Conservation (phyloP, 495 filamentous ascomycete genomes). For the Filosporella fistucella region DNA sequence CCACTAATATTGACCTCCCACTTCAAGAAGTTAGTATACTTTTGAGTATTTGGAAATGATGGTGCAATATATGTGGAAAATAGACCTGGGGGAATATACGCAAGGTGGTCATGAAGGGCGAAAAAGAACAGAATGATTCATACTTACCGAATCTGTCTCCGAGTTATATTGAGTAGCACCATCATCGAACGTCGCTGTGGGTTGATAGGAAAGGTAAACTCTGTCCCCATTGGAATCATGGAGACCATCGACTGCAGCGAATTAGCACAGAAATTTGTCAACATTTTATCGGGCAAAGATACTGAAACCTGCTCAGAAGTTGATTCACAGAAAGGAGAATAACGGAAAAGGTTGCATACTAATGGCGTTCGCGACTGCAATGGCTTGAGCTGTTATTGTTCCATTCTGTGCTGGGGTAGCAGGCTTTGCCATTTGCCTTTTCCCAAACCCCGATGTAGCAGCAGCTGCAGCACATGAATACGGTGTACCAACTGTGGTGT, state of each 20-base stretch:
- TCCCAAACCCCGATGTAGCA: slow-evolving; percentile 26
- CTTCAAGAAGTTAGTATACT: slow-evolving; percentile 26
- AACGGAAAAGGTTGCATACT: too few species aligned
- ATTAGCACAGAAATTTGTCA: too few species aligned
- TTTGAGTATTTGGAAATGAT: too few species aligned
- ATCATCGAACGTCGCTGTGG: slow-evolving; percentile 35
- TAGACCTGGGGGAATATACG: too few species aligned
- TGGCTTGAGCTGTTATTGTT: slow-evolving; percentile 34
- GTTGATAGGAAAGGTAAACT: slow-evolving; percentile 45
- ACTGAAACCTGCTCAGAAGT: too few species aligned
- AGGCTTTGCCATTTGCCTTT: slow-evolving; percentile 27
- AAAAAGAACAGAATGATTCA: too few species aligned
- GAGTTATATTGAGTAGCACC: slow-evolving; percentile 37
- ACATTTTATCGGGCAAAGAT: too few species aligned
- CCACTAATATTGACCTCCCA: slow-evolving; percentile 33
- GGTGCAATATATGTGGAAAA: too few species aligned
- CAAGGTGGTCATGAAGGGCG: too few species aligned
- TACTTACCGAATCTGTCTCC: too few species aligned
- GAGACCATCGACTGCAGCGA: slow-evolving; percentile 42
- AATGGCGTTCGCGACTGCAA: slow-evolving; percentile 34
- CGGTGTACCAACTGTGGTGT: slow-evolving; percentile 1
- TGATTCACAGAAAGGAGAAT: too few species aligned
- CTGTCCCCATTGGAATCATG: slow-evolving; percentile 35
- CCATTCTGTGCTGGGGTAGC: slow-evolving; percentile 37
- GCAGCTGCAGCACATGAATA: slow-evolving; percentile 26